Percentiles rank a stretch among this genome's conserved stretches.
phyloP scores from a whole-genome alignment of 768 basidiomycete species.

The Grammothele lineata region DNA sequence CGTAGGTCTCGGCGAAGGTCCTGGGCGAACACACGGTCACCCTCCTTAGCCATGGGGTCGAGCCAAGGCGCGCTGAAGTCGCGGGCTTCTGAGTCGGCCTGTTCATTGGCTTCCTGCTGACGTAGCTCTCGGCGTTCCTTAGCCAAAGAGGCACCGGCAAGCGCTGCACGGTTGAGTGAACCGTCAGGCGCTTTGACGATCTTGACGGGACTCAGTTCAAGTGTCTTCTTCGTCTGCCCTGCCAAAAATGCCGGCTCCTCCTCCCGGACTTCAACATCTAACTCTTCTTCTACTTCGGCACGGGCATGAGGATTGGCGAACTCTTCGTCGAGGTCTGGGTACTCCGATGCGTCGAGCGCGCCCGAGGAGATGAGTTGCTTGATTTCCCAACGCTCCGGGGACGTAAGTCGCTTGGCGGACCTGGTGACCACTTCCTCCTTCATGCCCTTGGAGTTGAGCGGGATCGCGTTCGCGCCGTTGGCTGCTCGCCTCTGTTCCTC shows the following conservation, averaged over 20 bases:
- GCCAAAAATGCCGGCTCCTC: constrained; percentile 95
- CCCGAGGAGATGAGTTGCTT: constrained; percentile 98
- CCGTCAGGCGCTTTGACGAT: constrained; percentile 99
- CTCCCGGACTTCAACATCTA: constrained; percentile 96
- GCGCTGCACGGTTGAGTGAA: constrained; percentile 90
- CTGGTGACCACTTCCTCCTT: constrained; percentile 46
- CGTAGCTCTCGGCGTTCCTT: constrained; percentile 94
- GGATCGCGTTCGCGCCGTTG: constrained; percentile 83
- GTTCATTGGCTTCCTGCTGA: constrained; percentile 91
- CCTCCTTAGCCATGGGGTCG: constrained; percentile 91
- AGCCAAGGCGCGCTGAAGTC: constrained; percentile 97
- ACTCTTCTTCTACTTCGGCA: constrained; percentile 90
- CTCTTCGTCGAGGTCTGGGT: constrained; percentile 89
- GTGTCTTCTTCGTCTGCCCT: constrained; percentile 93
- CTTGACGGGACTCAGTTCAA: constrained; percentile 96
- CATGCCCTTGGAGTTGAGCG: constrained; percentile 52
- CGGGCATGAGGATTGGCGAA: constrained; percentile 70
- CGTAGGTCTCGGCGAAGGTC: constrained; percentile 80
- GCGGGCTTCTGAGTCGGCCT: constrained; percentile 89
- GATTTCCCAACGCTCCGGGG: constrained; percentile 98
- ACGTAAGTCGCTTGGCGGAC: constrained; percentile 87
- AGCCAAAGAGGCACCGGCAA: constrained; percentile 88
- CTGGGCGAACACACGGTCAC: constrained; percentile 88
- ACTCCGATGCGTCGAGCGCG: constrained; percentile 86
- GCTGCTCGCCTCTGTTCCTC: constrained; percentile 66